Conservation (phyloP, 305 asterid genomes). For the Nicotiana rustica region DNA sequence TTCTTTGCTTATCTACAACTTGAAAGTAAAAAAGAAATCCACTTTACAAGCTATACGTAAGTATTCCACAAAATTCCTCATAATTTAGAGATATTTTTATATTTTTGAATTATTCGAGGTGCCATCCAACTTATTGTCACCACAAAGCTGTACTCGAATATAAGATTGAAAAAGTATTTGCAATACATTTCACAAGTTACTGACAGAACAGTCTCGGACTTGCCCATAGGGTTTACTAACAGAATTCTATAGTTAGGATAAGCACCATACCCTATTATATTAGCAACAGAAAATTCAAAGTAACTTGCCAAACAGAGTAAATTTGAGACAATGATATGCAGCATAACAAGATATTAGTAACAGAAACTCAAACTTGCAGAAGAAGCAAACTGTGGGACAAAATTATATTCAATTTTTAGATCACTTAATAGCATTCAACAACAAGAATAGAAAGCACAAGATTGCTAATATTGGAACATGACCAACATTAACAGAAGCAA, state of each 20-base stretch:
- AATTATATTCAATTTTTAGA: constrained; percentile 35
- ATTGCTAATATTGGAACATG: constrained; percentile 43
- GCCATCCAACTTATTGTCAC: background rate
- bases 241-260: background rate
- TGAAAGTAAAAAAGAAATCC: too few relatives aligned
- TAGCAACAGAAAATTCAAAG: background rate
- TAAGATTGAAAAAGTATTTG: background rate
- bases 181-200: background rate
- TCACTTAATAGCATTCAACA: constrained; percentile 41
- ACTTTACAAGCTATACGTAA: too few relatives aligned
- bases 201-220: background rate
- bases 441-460: constrained; percentile 37
- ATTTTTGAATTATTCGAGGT: too few relatives aligned
- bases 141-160: background rate
- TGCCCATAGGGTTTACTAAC: too few relatives aligned
- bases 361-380: background rate
- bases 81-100: too few relatives aligned
- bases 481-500: constrained; percentile 40
- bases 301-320: background rate
- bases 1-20: too few relatives aligned
- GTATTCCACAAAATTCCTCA: too few relatives aligned
- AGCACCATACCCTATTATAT: background rate
- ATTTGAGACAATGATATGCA: background rate
- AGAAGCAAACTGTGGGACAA: background rate
- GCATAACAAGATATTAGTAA: background rate